A percentile compares a stretch with the other conserved stretches of the same genome.
These are phyloP conservation scores for Phytophthora nicotianae DNA, from an alignment of 352 stramenopile species.

Conservation along the genomic window DNA sequence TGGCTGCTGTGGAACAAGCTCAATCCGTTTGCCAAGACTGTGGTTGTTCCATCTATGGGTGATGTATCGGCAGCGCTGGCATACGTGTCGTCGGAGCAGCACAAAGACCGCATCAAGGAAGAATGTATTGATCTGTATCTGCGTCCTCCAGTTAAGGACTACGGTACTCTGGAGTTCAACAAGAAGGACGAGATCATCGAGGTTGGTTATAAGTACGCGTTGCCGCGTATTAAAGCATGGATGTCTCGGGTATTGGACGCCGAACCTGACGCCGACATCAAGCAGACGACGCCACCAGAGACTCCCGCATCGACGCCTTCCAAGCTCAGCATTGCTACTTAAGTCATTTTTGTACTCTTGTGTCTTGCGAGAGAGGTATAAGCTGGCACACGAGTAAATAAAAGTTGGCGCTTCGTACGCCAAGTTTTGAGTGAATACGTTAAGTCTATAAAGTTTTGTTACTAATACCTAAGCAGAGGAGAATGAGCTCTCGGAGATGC, in stretches of 20 bases:
- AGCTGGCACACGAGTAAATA: slow-evolving; percentile 16
- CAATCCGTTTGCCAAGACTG: slow-evolving; percentile 89
- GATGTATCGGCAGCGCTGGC: slow-evolving; percentile 88
- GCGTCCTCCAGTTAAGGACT: slow-evolving; percentile 87
- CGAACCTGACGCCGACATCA: slow-evolving; percentile 72
- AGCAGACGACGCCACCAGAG: slow-evolving; percentile 17
- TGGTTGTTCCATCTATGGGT: slow-evolving; percentile 92
- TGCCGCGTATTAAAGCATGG: slow-evolving; percentile 74
- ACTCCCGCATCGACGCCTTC: slow-evolving; percentile 12
- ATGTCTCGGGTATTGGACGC: slow-evolving; percentile 51
- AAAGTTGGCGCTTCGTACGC: slow-evolving; percentile 13
- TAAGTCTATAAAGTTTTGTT: slow-evolving; percentile 15
- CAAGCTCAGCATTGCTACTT: slow-evolving; percentile 28
- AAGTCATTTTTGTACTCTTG: background rate
- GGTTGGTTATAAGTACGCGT: slow-evolving; percentile 82
- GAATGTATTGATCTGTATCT: slow-evolving; percentile 90
- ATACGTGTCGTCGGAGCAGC: slow-evolving; percentile 91
- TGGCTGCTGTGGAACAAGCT: slow-evolving; percentile 92
- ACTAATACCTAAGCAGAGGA: slow-evolving; percentile 17
- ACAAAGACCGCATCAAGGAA: slow-evolving; percentile 86
- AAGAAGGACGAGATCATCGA: slow-evolving; percentile 93
- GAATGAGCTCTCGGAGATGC: slow-evolving; percentile 59
- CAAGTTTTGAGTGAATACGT: slow-evolving; percentile 23
- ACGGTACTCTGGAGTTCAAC: slow-evolving; percentile 92
- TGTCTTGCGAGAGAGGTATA: slow-evolving; percentile 2